A percentile compares a stretch with the other conserved stretches of the same genome.
phyloP scores from a whole-genome alignment of 495 filamentous ascomycete genomes.

The Podospora fimiseda region DNA sequence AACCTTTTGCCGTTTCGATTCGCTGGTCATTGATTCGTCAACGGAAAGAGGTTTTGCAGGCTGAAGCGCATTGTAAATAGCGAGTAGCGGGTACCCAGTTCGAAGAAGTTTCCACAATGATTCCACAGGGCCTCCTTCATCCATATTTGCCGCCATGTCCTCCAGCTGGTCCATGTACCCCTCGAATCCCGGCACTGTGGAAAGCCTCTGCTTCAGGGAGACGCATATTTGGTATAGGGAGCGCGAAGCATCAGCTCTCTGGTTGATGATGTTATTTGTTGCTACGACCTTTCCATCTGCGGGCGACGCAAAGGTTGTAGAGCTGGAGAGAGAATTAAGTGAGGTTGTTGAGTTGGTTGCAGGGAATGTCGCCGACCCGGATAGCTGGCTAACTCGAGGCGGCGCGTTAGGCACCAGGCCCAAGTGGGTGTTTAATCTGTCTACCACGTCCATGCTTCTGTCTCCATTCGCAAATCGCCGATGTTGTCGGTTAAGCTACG shows the following conservation, averaged over 20 bases:
- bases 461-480: conserved; percentile 31
- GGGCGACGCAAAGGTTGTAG: conserved; percentile 31
- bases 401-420: conserved; percentile 33
- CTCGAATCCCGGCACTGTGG: conserved; percentile 77
- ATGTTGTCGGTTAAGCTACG: conserved; percentile 15
- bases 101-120: conserved; percentile 85
- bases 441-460: conserved; percentile 32
- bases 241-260: conserved; percentile 74
- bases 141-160: conserved; percentile 39
- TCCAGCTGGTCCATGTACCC: conserved; percentile 59
- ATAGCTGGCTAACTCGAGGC: conserved; percentile 45
- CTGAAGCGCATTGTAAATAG: conserved; percentile 78
- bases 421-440: conserved; percentile 34
- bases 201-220: conserved; percentile 69
- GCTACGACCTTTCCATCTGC: conserved; percentile 56
- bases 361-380: conserved; percentile 44
- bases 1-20: conserved; percentile 59
- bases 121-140: conserved; percentile 74
- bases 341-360: conserved; percentile 43
- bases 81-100: conserved; percentile 76
- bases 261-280: conserved; percentile 90
- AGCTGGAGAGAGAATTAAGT: conserved; percentile 40
- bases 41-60: conserved; percentile 59
- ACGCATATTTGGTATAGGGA: conserved; percentile 95
- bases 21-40: conserved; percentile 45